Evolutionary conservation across 352 stramenopile species (phyloP).

Genomic region (Lagenidium sp.): DNA sequence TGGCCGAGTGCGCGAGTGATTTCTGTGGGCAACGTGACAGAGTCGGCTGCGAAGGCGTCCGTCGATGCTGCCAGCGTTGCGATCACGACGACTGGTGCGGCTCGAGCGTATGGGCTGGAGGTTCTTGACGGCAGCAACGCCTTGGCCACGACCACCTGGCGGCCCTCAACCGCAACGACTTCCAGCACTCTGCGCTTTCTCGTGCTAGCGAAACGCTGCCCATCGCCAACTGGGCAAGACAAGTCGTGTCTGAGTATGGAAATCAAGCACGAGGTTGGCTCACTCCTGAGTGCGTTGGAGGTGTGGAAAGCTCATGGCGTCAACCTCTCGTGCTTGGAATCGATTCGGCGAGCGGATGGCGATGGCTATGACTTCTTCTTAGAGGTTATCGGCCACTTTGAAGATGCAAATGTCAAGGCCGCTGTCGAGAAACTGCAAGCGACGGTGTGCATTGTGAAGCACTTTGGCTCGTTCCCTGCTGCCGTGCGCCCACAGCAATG

Average conservation of each 20-base stretch:
- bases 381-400: conserved; percentile 68
- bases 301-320: conserved; percentile 77
- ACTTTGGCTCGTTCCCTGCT: conserved; percentile 74
- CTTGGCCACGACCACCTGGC: conserved; percentile 33
- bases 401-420: conserved; percentile 48
- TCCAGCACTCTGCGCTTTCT: conserved; percentile 66
- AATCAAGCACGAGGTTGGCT: conserved; percentile 85
- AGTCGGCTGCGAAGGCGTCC: conserved; percentile 31
- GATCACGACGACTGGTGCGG: conserved; percentile 43
- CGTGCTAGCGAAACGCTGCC: conserved; percentile 57
- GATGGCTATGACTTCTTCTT: conserved; percentile 83
- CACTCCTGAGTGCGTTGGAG: conserved; percentile 62
- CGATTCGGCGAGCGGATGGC: conserved; percentile 67
- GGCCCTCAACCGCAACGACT: conserved; percentile 14
- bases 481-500: conserved; percentile 37
- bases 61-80: conserved; percentile 31
- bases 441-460: conserved; percentile 53
- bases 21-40: conserved; percentile 47
- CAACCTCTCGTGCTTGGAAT: conserved; percentile 82
- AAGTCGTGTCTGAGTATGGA: conserved; percentile 82
- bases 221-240: conserved; percentile 58
- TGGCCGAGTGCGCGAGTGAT: conserved; percentile 71
- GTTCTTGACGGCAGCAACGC: conserved; percentile 42
- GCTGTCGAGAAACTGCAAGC: conserved; percentile 46
- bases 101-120: conserved; percentile 25